Conservation (phyloP, 352 stramenopile species). For the Pythium volutum region DNA sequence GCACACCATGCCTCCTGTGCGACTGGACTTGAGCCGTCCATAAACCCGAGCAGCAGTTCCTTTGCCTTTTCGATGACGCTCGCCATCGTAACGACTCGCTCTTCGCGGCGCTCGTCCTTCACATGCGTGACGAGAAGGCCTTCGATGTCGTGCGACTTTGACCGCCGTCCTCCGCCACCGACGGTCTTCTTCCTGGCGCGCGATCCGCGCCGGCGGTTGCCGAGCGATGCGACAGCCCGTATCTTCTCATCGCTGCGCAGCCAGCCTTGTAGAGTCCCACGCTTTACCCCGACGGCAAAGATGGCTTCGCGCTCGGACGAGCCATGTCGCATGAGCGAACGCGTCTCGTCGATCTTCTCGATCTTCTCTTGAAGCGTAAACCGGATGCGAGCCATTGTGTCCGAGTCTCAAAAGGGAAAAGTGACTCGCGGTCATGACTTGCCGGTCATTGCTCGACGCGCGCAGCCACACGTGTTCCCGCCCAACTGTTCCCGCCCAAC, state of each 20-base stretch:
- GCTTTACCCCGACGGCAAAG: background rate
- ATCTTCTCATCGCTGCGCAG: background rate
- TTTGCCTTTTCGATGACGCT: background rate
- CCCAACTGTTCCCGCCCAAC: too few species aligned
- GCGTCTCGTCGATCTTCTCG: background rate
- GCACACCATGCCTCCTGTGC: background rate
- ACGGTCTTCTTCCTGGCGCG: conserved; percentile 3
- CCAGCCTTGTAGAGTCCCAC: background rate
- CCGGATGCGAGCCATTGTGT: background rate
- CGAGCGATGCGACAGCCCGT: background rate
- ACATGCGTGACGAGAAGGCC: conserved; percentile 2
- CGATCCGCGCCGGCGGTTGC: background rate
- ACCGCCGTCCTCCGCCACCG: background rate
- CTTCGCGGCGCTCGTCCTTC: conserved; percentile 5
- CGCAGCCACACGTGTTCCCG: background rate
- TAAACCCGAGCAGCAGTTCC: conserved; percentile 1
- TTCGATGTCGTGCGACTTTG: background rate
- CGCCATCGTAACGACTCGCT: background rate
- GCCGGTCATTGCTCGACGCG: background rate
- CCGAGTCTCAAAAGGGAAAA: background rate
- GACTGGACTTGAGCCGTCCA: background rate
- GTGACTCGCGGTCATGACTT: background rate
- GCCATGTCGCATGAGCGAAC: background rate
- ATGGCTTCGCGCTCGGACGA: background rate
- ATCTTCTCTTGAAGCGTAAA: background rate